Percentiles rank a stretch among this genome's conserved stretches.
These are phyloP conservation scores for Populus hybrid DNA, from an alignment of 441 rosid species.

Conservation along the genomic window DNA sequence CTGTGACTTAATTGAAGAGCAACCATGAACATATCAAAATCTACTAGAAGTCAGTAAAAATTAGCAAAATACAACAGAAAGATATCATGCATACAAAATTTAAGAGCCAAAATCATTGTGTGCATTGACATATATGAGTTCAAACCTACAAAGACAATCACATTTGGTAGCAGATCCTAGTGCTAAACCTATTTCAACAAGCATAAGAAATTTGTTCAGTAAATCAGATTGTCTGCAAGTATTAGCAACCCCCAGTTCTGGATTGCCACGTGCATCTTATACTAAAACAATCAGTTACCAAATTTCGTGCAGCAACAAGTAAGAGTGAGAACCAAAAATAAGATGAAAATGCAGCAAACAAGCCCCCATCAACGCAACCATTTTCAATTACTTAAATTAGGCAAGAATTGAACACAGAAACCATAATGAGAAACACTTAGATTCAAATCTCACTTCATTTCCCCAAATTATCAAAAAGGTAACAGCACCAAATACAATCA, in stretches of 20 bases:
- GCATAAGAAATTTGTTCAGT: not conserved
- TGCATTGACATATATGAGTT: not conserved
- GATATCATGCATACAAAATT: not conserved
- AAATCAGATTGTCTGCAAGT: not conserved
- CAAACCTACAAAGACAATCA: not conserved
- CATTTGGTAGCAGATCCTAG: not conserved
- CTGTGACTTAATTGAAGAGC: not conserved
- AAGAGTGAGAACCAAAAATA: too few species aligned
- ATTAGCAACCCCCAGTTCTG: not conserved
- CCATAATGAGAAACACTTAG: not conserved
- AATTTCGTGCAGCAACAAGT: not conserved
- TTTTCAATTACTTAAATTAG: not conserved
- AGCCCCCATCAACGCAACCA: not conserved
- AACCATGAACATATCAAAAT: not conserved
- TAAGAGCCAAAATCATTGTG: not conserved
- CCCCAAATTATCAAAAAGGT: not conserved
- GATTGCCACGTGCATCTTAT: not conserved
- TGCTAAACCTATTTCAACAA: not conserved
- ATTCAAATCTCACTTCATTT: not conserved
- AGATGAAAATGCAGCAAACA: not conserved
- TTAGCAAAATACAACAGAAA: not conserved
- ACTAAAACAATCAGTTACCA: not conserved
- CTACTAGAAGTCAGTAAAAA: not conserved
- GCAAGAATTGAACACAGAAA: not conserved
- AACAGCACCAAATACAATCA: not conserved